These are phyloP conservation scores for Penicillium sp. DNA, from an alignment of 2,329 filamentous ascomycete genomes.

Conservation along the genomic window DNA sequence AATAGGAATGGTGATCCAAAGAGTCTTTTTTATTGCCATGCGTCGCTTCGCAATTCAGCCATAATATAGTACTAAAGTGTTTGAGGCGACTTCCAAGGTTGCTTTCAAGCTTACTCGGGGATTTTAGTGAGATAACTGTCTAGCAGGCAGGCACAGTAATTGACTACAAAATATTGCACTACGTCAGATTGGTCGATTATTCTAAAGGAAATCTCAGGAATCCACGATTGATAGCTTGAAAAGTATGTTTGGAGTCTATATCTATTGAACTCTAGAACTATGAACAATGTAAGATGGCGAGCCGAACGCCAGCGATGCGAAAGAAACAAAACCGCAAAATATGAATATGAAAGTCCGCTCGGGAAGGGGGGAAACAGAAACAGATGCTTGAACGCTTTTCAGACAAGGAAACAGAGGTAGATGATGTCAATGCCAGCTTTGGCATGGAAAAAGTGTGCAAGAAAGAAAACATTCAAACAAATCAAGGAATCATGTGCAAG, in stretches of 20 bases:
- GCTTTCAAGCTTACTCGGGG: too few relatives aligned
- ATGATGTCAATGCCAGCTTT: background rate
- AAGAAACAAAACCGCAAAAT: background rate
- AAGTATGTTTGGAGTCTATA: background rate
- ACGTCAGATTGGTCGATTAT: too few relatives aligned
- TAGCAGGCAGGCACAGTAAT: too few relatives aligned
- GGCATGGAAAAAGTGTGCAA: background rate
- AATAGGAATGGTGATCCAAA: too few relatives aligned
- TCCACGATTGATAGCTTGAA: background rate
- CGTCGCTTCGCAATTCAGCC: too few relatives aligned
- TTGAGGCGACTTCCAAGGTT: too few relatives aligned
- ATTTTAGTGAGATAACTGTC: too few relatives aligned
- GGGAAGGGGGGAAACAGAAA: background rate
- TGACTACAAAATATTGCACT: too few relatives aligned
- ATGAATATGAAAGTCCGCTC: background rate
- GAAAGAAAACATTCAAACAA: background rate
- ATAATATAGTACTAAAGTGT: too few relatives aligned
- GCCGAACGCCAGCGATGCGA: conserved; percentile 1
- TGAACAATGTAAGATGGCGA: background rate
- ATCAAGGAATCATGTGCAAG: background rate
- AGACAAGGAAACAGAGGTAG: background rate
- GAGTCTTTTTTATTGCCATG: too few relatives aligned
- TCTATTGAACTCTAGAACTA: conserved; percentile 2
- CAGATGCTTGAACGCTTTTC: conserved; percentile 10
- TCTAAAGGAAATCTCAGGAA: too few relatives aligned